Conservation (phyloP, 192 early-diverging fungal genomes). For the Dissophora globulifera region DNA sequence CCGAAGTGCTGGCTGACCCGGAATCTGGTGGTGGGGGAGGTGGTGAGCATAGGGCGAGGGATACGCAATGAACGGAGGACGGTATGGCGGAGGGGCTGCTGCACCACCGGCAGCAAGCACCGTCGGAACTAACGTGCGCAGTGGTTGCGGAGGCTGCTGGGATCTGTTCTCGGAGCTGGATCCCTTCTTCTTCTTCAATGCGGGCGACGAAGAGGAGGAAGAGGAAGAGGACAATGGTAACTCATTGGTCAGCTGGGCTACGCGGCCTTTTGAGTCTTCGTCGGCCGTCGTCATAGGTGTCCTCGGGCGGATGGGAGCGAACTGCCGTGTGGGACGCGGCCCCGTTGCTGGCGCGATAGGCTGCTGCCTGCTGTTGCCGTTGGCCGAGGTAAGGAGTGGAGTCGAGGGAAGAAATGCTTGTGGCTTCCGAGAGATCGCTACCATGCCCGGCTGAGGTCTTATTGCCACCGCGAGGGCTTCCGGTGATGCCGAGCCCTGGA, state of each 20-base stretch:
- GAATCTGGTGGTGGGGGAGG: too few species aligned
- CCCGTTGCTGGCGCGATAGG: background rate
- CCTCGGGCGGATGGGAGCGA: slow-evolving; percentile 46
- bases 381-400: background rate
- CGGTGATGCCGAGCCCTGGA: slow-evolving; percentile 3
- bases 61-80: slow-evolving; percentile 41
- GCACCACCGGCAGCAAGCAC: slow-evolving; percentile 4
- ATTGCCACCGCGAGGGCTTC: background rate
- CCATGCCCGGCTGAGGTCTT: background rate
- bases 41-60: slow-evolving; percentile 22
- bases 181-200: slow-evolving; percentile 24
- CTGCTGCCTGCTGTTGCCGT: slow-evolving; percentile 3
- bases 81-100: slow-evolving; percentile 40
- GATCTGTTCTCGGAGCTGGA: slow-evolving; percentile 8
- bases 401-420: slow-evolving; percentile 1
- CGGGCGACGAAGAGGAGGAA: background rate
- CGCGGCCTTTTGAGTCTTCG: slow-evolving; percentile 42
- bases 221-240: background rate
- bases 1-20: too few species aligned
- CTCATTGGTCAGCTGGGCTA: slow-evolving; percentile 27
- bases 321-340: slow-evolving; percentile 23
- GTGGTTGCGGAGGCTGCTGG: background rate
- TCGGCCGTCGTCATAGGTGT: slow-evolving; percentile 30
- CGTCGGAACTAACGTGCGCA: slow-evolving; percentile 33
- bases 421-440: slow-evolving; percentile 17